These are phyloP conservation scores for Colletotrichum sp. DNA, from an alignment of 2,329 filamentous ascomycete genomes.

Conservation along the genomic window DNA sequence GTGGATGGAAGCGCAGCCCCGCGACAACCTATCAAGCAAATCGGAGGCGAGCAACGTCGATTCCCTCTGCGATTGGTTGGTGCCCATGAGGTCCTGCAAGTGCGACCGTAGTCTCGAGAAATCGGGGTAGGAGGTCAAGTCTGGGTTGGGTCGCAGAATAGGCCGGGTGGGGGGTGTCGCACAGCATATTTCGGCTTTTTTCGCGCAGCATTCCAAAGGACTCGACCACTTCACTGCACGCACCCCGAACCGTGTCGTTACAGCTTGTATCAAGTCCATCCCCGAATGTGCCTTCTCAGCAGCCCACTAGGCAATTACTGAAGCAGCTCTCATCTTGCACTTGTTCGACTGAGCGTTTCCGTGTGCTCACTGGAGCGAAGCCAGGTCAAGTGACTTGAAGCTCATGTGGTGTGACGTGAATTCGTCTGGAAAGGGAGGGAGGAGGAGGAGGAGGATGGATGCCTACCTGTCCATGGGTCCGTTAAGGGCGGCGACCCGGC, in stretches of 20 bases:
- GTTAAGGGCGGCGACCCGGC: slow-evolving; percentile 75
- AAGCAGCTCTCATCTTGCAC: slow-evolving; percentile 29
- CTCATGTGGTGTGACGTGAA: slow-evolving; percentile 48
- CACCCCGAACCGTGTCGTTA: slow-evolving; percentile 10
- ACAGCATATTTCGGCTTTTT: slow-evolving; percentile 21
- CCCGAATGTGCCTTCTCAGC: neutral
- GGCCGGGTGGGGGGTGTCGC: slow-evolving; percentile 16
- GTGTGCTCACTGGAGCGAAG: slow-evolving; percentile 40
- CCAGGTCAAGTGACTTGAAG: slow-evolving; percentile 50
- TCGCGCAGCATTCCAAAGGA: neutral
- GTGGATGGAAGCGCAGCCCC: slow-evolving; percentile 48
- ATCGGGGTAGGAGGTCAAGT: slow-evolving; percentile 19
- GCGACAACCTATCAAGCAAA: slow-evolving; percentile 49
- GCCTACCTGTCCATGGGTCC: slow-evolving; percentile 90
- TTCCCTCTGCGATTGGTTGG: slow-evolving; percentile 45
- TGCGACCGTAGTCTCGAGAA: slow-evolving; percentile 13
- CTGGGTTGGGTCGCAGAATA: slow-evolving; percentile 22
- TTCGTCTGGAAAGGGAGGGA: slow-evolving; percentile 4
- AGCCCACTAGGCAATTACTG: neutral
- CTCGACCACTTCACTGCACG: neutral
- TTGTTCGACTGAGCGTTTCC: slow-evolving; percentile 32
- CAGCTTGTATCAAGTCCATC: slow-evolving; percentile 4
- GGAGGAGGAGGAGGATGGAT: slow-evolving; percentile 34
- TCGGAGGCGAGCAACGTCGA: slow-evolving; percentile 45
- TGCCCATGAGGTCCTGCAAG: slow-evolving; percentile 8